phyloP scores from a whole-genome alignment of 2,329 filamentous ascomycete species.

The Sphaerostilbella broomeana region DNA sequence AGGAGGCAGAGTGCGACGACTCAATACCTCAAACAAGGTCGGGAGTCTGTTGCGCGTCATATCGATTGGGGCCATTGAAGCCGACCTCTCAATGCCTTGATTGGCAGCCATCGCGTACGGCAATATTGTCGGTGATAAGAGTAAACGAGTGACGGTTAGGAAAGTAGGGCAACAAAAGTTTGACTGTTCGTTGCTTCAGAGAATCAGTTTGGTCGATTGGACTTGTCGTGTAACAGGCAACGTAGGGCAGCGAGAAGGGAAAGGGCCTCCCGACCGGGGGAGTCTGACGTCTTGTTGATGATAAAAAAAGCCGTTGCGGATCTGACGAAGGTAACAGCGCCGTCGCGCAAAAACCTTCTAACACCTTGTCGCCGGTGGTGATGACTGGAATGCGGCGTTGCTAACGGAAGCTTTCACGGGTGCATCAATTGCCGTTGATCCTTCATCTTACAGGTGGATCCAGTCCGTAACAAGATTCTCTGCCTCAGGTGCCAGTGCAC shows the following conservation, averaged over 20 bases:
- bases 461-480: conserved; percentile 2
- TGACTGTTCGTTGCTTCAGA: not conserved
- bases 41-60: conserved; percentile 75
- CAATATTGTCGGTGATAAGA: not conserved
- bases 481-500: conserved; percentile 8
- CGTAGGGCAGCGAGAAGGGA: conserved; percentile 3
- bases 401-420: conserved; percentile 10
- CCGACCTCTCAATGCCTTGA: conserved; percentile 24
- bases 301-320: conserved; percentile 1
- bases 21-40: conserved; percentile 92
- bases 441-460: conserved; percentile 9
- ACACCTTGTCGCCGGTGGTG: conserved; percentile 13
- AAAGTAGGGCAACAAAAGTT: too few species aligned
- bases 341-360: conserved; percentile 17
- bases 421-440: conserved; percentile 12
- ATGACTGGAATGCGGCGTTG: conserved; percentile 18
- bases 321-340: conserved; percentile 15
- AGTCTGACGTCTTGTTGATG: not conserved
- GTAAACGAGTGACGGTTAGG: conserved; percentile 2
- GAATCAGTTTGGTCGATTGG: not conserved
- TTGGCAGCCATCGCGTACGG: conserved; percentile 18
- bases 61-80: conserved; percentile 52
- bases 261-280: conserved; percentile 8
- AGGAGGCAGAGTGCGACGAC: conserved; percentile 85
- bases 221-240: conserved; percentile 11